Percentiles rank a stretch among this genome's conserved stretches.
These are phyloP conservation scores for Rhizopogon roseolus DNA, from an alignment of 768 basidiomycete genomes.

Conservation along the genomic window DNA sequence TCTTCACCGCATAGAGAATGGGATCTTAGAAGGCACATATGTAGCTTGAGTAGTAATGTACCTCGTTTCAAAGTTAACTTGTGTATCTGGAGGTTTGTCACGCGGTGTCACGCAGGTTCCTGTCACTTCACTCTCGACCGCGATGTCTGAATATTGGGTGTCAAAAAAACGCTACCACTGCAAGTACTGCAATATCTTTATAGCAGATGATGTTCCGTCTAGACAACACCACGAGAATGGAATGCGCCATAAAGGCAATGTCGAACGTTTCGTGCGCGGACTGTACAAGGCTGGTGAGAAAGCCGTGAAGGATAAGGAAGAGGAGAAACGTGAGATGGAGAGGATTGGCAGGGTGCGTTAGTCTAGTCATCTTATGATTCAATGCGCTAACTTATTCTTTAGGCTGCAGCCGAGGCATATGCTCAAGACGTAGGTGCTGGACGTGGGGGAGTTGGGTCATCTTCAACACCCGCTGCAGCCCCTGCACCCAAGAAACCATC, in stretches of 20 bases:
- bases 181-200: constrained; percentile 97
- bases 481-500: constrained; percentile 35
- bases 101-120: background rate
- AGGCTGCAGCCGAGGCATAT: constrained; percentile 81
- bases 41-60: too few species aligned
- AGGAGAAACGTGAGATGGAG: constrained; percentile 85
- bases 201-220: constrained; percentile 93
- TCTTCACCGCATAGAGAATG: constrained; percentile 43
- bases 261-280: constrained; percentile 86
- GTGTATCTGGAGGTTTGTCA: background rate
- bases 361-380: background rate
- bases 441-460: constrained; percentile 29
- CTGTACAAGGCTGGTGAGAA: constrained; percentile 93
- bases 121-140: constrained; percentile 3
- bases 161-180: constrained; percentile 91
- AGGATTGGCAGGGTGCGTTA: constrained; percentile 70
- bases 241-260: constrained; percentile 89
- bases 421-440: constrained; percentile 75
- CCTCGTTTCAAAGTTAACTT: too few species aligned
- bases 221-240: constrained; percentile 90
- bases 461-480: constrained; percentile 24
- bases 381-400: constrained; percentile 1
- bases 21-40: background rate
- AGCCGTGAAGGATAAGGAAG: constrained; percentile 77
- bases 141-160: constrained; percentile 91